Base-by-base conservation (phyloP, 2,329 filamentous ascomycete genomes). In the Beauveria varroae region DNA sequence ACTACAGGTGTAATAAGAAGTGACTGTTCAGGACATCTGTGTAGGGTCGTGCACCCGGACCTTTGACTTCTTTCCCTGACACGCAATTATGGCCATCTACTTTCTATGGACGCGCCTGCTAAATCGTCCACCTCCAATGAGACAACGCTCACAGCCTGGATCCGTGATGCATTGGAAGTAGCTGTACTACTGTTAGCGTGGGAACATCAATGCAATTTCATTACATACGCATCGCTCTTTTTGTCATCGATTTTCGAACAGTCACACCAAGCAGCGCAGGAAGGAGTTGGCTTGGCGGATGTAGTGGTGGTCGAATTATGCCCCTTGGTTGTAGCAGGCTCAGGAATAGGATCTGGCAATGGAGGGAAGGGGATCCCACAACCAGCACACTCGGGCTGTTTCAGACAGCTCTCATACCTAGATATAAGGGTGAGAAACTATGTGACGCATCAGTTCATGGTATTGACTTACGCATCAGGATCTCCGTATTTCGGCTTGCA, bases 121-220 rank as follows among this genome's bases (percentile, higher is more conserved):
- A 10, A 44, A 9, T 22, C 44, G 43, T 61, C 51, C 24, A 22
- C 49, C 40, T 12, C 54, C 60, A 49, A 56, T 37, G 18, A 60
- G 28, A 60, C 69, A 71, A 4, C 63, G 62, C 22, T 69, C 66
- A 28, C 69, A 71, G 12, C 60, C 60, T 3, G 66, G 59, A 18
- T 69, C 67, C 3, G 69, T 67, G 51, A 71, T 46, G 53, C 69
- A 71, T 56, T 71, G 67, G n/a, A 70, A 69, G 57, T 67, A 71
- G 51, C 69, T 71, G 43, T 16, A 12, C 4, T 12, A 34, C 0
- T 16, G 37, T 57, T 20, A 64, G 37, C 51, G 7, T 18, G 28
- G 49, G 10, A 40, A 2, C 18, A 3, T 16, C 6, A 10, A 37
- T 24, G 1, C 6, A 24, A 20, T 26, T 5, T 9, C 6, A 49